phyloP scores from a whole-genome alignment of 1,284 basidiomycete genomes.

The Leccinum pseudoinsigne region DNA sequence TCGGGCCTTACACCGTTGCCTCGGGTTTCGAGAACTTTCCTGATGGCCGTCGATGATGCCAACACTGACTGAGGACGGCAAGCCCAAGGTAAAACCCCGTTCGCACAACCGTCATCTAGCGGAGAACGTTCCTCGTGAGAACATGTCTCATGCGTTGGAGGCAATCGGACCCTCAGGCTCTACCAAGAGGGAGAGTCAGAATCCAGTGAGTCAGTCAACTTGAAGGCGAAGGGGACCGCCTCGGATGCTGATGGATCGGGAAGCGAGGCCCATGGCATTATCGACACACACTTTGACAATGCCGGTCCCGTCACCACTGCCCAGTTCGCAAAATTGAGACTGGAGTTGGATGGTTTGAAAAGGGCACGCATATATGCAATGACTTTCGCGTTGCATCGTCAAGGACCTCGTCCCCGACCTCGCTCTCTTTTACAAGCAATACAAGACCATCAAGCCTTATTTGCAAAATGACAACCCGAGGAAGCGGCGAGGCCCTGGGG shows the following conservation, averaged over 20 bases:
- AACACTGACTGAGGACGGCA: constrained; percentile 33
- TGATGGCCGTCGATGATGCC: constrained; percentile 28
- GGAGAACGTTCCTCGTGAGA: constrained; percentile 23
- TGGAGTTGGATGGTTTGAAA: constrained; percentile 45
- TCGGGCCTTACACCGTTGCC: constrained; percentile 19
- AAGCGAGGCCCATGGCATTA: constrained; percentile 5
- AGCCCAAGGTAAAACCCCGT: constrained; percentile 31
- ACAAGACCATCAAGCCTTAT: constrained; percentile 98
- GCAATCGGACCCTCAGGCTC: constrained; percentile 35
- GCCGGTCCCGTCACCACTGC: constrained; percentile 28
- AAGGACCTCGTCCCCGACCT: constrained; percentile 96
- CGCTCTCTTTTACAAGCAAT: constrained; percentile 97
- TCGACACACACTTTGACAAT: constrained; percentile 31
- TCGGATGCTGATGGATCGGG: constrained; percentile 32
- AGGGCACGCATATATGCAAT: constrained; percentile 42
- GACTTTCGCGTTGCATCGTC: constrained; percentile 55
- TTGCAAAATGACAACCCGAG: constrained; percentile 86
- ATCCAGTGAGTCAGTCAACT: constrained; percentile 28
- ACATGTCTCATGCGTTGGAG: not conserved
- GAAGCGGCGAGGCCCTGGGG: constrained; percentile 51
- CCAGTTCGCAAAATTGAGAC: constrained; percentile 39
- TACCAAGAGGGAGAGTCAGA: constrained; percentile 31
- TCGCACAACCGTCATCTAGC: constrained; percentile 27
- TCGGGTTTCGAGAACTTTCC: constrained; percentile 30
- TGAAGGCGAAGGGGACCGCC: constrained; percentile 57